Base-by-base conservation (phyloP, 495 filamentous ascomycete genomes). In the Neurospora tetrasperma region DNA sequence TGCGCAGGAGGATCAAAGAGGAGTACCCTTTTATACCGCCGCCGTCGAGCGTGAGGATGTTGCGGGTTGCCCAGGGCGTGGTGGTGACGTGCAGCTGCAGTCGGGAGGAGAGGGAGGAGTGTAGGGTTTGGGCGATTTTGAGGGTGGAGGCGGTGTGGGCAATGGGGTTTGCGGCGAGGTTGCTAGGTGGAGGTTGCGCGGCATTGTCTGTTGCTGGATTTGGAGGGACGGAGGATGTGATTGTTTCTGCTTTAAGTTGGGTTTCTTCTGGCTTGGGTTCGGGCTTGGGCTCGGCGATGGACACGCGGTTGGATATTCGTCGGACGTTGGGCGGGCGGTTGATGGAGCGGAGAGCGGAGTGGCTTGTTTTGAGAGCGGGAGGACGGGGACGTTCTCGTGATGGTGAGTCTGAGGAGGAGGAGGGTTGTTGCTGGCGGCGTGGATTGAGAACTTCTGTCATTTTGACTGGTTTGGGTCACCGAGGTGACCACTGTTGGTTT, bases 1-100 rank as follows among this genome's bases (percentile, higher is more conserved):
- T 77, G 4, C 78, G 79, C 0, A 81, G 74, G 35, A 76, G 74
- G 43, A 81, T 75, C 12, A 81, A 73, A 1, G 79, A 81, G 44
- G 78, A 80, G 72, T 79, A 80, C 12, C 77, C 78, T 38, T 70
- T 42, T 62, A 81, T 81, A 18, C 79, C 79, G 62, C 79, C 79
- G 75, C 79, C 79, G 70, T 81, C 79, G 72, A 81, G 76, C 10
- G 78, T 80, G 2, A 81, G 74, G 69, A 81, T 77, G 23, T 79
- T 72, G 46, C 71, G 74, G 41, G 76, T 75, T 0, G 76, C 62
- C 78, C 79, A 80, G 70, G 78, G 77, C 14, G 78, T 76, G 14
- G 78, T 75, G 14, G 76, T 74, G 42, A 80, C 75, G 69, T 35
- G 72, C 20, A 75, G 27, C 27, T 31, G 73, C 16, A 75, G 73